Evolutionary conservation across 306 rosid species (phyloP), one percentile per base, ranked within the genome.

Genomic region (Adenanthera pavonina): DNA sequence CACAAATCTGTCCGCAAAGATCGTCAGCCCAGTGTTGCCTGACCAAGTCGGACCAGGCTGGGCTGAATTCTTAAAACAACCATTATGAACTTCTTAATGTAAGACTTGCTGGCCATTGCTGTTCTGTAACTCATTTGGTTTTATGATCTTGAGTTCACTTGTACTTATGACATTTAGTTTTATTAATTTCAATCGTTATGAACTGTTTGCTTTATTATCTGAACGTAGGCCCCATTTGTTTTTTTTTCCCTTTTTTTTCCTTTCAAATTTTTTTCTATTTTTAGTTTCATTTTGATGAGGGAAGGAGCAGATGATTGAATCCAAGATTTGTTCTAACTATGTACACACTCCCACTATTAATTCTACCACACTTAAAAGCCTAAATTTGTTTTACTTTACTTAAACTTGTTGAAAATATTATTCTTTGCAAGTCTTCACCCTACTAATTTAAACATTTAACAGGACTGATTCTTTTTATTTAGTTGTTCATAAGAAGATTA

Each of bases 61-160:
- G 60, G 30, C 17, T 54, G 60, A 17, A 17, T 54, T 7, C 6
- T 62, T 52, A 5, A 67, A 14, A 35, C 9, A 54, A 38, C 5
- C 14, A 74, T 75, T 74, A 25, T 54, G 9, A 30, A 25, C 30
- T 25, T 25, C 30, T 95, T 72, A 95, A 95, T 97, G 99, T 95
- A 89, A 78, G 85, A 53, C 64, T 40, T 72, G 62, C 41, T 59
- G 30, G 30, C 19, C 9, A 46, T 35, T 57, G 38, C 3, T 53
- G 62, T 78, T n/a, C 30, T 83, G 30, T 25, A 25, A 25, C 30
- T 25, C 30, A 34, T 57, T 35, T 30, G 62, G 16, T 30, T 8
- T 72, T 20, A 5, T 9, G 41, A 38, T 48, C 41, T 17, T 47
- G 40, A 20, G 67, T 78, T 49, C 54, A 67, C 56, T 67, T 76